phyloP scores from a whole-genome alignment of 306 rosid genomes.

The Sesbania bispinosa region DNA sequence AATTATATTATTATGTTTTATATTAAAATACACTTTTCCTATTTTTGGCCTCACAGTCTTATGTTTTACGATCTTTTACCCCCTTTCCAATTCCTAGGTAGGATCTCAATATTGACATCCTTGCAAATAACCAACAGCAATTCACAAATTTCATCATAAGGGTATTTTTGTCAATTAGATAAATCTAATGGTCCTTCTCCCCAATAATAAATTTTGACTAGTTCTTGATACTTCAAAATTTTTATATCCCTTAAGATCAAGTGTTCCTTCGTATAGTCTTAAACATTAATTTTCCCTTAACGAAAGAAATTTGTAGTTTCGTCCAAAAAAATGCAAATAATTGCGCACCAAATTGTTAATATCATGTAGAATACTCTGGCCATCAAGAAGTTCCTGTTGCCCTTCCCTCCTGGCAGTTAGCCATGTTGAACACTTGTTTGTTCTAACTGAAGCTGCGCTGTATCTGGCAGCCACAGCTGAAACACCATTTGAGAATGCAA shows the following conservation, averaged over 20 bases:
- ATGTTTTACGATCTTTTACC: background rate
- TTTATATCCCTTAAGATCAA: background rate
- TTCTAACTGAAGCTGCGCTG: conserved; percentile 59
- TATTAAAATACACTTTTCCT: background rate
- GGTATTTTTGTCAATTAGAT: background rate
- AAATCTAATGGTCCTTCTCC: background rate
- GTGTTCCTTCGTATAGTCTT: background rate
- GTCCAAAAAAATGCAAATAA: background rate
- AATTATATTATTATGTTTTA: background rate
- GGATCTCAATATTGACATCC: background rate
- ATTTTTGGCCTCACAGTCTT: no score
- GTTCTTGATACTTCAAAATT: no score
- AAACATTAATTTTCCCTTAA: background rate
- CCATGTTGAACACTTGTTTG: conserved; percentile 51
- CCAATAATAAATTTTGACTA: background rate
- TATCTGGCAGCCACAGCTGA: conserved; percentile 49
- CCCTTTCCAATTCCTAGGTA: background rate
- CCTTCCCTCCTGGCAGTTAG: conserved; percentile 73
- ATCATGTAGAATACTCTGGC: conserved; percentile 50
- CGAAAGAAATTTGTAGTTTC: background rate
- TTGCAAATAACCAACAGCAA: background rate
- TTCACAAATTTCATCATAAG: background rate
- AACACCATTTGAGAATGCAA: conserved; percentile 64
- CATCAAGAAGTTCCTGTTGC: conserved; percentile 53
- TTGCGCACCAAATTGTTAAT: conserved; percentile 50